Evolutionary conservation across 257 asterid species (phyloP).

Genomic region (Rhazya stricta): DNA sequence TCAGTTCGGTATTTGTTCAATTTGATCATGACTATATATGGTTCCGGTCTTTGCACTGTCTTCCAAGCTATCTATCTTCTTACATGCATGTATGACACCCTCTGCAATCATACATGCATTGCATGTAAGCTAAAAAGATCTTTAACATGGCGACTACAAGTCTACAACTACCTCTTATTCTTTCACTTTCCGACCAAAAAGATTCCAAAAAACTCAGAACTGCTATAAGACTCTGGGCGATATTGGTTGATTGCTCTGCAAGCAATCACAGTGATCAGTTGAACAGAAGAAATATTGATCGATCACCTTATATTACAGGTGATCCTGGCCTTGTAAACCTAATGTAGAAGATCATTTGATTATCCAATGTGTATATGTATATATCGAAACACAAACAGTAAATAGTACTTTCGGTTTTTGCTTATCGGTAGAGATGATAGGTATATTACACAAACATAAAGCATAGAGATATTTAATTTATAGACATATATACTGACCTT

Average conservation of each 20-base stretch:
- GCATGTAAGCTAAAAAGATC: background rate
- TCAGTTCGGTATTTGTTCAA: constrained; percentile 31
- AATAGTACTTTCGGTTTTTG: background rate
- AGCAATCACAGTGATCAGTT: background rate
- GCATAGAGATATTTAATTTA: background rate
- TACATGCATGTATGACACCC: background rate
- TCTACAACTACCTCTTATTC: background rate
- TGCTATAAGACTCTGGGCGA: no score
- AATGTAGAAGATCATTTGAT: no score
- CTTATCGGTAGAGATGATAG: background rate
- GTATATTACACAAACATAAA: background rate
- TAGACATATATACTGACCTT: constrained; percentile 3
- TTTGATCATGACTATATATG: background rate
- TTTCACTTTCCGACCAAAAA: background rate
- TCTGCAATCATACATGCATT: background rate
- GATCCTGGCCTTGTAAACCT: background rate
- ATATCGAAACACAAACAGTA: background rate
- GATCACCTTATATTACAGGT: no score
- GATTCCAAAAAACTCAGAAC: background rate
- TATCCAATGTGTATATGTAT: background rate
- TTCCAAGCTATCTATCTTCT: background rate
- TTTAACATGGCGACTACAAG: no score
- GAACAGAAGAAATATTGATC: no score
- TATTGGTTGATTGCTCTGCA: background rate
- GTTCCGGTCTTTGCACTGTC: background rate